Conservation (phyloP, 1,284 basidiomycete genomes). For the Ustilago xerochloae region DNA sequence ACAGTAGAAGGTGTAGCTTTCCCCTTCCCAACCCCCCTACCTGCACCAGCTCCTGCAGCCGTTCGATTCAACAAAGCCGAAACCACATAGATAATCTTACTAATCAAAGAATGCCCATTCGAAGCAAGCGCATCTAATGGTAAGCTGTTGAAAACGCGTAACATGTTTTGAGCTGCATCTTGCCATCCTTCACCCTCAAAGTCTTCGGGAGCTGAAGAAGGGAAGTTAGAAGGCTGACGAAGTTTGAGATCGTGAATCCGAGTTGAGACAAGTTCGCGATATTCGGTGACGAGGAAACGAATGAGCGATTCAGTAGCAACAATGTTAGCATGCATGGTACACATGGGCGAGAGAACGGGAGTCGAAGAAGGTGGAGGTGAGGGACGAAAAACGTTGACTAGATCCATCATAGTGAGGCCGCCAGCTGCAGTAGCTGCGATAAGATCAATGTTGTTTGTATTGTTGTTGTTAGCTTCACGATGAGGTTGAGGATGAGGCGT, state of each 20-base stretch:
- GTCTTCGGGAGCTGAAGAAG: conserved; percentile 5
- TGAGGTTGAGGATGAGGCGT: neutral
- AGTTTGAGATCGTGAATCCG: conserved; percentile 34
- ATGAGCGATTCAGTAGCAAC: conserved; percentile 52
- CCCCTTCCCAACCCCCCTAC: neutral
- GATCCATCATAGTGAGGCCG: conserved; percentile 25
- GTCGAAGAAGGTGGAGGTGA: conserved; percentile 29
- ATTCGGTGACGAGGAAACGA: conserved; percentile 51
- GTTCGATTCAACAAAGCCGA: conserved; percentile 29
- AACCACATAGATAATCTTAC: conserved; percentile 52
- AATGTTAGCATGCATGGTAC: conserved; percentile 58
- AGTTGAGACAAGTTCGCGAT: conserved; percentile 31
- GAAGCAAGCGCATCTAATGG: conserved; percentile 51
- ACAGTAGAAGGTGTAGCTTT: neutral
- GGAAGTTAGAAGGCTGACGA: neutral
- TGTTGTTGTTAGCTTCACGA: neutral
- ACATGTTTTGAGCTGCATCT: conserved; percentile 41
- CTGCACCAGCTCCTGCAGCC: neutral
- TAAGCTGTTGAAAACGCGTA: conserved; percentile 37
- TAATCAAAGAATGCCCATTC: conserved; percentile 47
- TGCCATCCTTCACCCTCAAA: conserved; percentile 27
- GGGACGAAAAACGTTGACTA: conserved; percentile 49
- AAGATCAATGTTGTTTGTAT: neutral
- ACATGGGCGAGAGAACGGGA: conserved; percentile 46
- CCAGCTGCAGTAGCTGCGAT: neutral